A percentile compares a stretch with the other conserved stretches of the same genome.
Conservation (phyloP, 2,329 filamentous ascomycete genomes). For the Aspergillus cejpii region DNA sequence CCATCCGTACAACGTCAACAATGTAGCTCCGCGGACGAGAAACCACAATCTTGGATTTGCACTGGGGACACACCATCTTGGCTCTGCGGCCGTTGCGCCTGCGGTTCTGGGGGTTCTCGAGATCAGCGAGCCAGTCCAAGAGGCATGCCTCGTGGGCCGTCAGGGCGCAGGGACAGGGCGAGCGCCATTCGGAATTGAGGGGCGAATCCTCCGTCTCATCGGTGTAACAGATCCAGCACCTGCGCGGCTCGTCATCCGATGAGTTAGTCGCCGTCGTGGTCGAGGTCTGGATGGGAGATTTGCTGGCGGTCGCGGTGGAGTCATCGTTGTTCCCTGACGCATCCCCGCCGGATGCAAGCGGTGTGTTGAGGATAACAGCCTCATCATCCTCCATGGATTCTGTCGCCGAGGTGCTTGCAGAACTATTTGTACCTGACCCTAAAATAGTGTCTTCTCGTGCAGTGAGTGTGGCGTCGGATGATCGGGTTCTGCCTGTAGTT, state of each 20-base stretch:
- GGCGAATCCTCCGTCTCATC: slow-evolving; percentile 58
- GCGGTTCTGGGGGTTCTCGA: slow-evolving; percentile 58
- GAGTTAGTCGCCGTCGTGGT: slow-evolving; percentile 10
- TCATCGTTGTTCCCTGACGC: slow-evolving; percentile 13
- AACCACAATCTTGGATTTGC: slow-evolving; percentile 72
- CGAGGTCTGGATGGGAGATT: slow-evolving; percentile 11
- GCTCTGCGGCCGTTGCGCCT: slow-evolving; percentile 47
- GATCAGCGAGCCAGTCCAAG: slow-evolving; percentile 86
- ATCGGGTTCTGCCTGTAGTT: slow-evolving; percentile 20
- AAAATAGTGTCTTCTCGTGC: slow-evolving; percentile 12
- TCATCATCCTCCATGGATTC: slow-evolving; percentile 25
- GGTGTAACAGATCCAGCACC: slow-evolving; percentile 65
- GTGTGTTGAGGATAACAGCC: slow-evolving; percentile 27
- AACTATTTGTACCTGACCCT: slow-evolving; percentile 3
- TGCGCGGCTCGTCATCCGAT: slow-evolving; percentile 38
- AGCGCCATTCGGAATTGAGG: slow-evolving; percentile 64
- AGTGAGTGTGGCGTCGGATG: slow-evolving; percentile 22
- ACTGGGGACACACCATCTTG: slow-evolving; percentile 77
- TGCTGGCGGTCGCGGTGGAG: slow-evolving; percentile 5
- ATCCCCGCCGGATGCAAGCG: slow-evolving; percentile 11
- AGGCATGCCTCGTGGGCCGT: slow-evolving; percentile 86
- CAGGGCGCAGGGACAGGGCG: slow-evolving; percentile 83
- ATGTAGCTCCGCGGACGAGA: slow-evolving; percentile 67
- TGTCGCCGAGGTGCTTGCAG: slow-evolving; percentile 3
- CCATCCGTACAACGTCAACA: slow-evolving; percentile 57